Evolutionary conservation across 2,329 filamentous ascomycete species (phyloP), one percentile per base, ranked within the genome.

Genomic region (Pseudonectria foliicola): DNA sequence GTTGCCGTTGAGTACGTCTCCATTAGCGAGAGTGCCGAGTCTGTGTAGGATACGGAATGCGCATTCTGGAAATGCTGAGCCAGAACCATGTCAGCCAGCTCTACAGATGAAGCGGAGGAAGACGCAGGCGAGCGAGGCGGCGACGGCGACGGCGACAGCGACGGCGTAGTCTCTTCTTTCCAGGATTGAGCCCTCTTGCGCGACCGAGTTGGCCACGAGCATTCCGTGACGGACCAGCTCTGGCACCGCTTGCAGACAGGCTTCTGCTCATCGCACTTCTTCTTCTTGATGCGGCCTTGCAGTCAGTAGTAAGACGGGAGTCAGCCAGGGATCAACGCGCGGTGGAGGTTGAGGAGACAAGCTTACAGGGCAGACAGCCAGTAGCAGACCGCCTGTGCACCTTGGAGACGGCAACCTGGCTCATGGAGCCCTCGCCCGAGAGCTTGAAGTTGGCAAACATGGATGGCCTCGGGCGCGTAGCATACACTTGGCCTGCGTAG

Each of bases 371-470:
- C 18, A 31, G 18, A 12, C 30, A 31, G n/a, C 30, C 30, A 10
- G 30, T 31, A 13, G 30, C 30, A 13, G 30, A 25, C 18, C 30
- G 30, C 13, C 25, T 31, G 30, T 31, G 30, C 8, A 21, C 13
- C 23, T 31, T 24, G 30, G 18, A 21, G 12, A 10, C 23, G 24
- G 31, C n/a, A 11, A 25, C 24, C 23, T 11, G 18, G 30, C 24
- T 13, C 30, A 31, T 31, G 30, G 18, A 16, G 16, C 30, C 30
- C 18, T 24, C 13, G 8, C 13, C 14, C 10, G 23, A 33, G n/a
- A 33, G 23, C 31, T 26, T 33, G 31, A 33, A 26, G 31, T 26
- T 33, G 31, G 23, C 31, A 26, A 33, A 33, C 31, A 33, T 33
- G 29, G 23, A 16, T n/a, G 23, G 16, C 13, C 18, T 13, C 29